Evolutionary conservation across 2,329 filamentous ascomycete species (phyloP).

Genomic region (Fusarium continuum): DNA sequence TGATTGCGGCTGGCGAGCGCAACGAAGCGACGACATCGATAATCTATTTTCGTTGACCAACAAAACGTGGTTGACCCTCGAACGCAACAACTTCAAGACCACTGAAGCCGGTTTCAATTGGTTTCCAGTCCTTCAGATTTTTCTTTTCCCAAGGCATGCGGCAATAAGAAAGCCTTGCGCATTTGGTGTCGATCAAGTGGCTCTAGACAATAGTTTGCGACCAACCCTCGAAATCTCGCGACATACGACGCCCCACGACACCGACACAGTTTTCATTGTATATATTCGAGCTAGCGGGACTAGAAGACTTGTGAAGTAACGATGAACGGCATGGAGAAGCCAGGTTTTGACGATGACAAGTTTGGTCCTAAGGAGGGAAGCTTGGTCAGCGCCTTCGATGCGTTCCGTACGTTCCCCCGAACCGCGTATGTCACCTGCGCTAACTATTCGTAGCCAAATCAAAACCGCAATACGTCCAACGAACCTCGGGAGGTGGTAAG

Average conservation of each 20-base stretch:
- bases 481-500: constrained; percentile 86
- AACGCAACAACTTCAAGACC: constrained; percentile 11
- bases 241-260: constrained; percentile 4
- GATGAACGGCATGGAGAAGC: constrained; percentile 84
- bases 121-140: constrained; percentile 9
- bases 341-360: constrained; percentile 74
- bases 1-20: constrained; percentile 28
- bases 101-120: constrained; percentile 23
- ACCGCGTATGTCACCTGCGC: neutral
- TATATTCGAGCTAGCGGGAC: constrained; percentile 26
- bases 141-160: constrained; percentile 34
- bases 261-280: constrained; percentile 9
- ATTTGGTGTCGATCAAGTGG: constrained; percentile 32
- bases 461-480: constrained; percentile 89
- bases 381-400: constrained; percentile 90
- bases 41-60: constrained; percentile 17
- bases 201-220: constrained; percentile 29
- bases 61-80: neutral
- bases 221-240: constrained; percentile 6
- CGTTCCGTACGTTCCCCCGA: constrained; percentile 76
- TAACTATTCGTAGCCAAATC: constrained; percentile 77
- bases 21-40: constrained; percentile 26
- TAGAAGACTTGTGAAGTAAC: constrained; percentile 17
- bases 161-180: constrained; percentile 28
- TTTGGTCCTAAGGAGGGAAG: constrained; percentile 76